These are phyloP conservation scores for Lepidium africanum DNA, from an alignment of 345 rosid species.

Conservation along the genomic window DNA sequence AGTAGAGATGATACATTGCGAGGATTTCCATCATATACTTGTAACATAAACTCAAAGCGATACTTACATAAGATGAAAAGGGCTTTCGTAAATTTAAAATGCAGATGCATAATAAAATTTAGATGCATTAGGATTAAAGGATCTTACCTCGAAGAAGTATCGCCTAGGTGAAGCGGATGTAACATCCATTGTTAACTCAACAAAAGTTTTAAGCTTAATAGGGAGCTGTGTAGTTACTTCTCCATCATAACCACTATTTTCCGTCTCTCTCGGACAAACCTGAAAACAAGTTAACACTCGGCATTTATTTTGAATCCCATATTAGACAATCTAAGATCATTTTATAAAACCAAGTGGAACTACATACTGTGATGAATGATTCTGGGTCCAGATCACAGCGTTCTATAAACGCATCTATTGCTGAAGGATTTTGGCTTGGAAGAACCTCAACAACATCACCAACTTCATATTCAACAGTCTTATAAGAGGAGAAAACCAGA, in stretches of 20 bases:
- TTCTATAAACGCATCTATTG: conserved; percentile 61
- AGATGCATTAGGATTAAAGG: conserved; percentile 16
- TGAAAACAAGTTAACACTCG: conserved; percentile 26
- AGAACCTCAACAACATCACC: conserved; percentile 93
- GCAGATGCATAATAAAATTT: neutral
- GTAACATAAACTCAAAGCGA: neutral
- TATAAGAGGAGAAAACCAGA: conserved; percentile 11
- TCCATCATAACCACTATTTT: conserved; percentile 20
- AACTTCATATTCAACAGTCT: conserved; percentile 55
- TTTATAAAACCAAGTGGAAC: neutral
- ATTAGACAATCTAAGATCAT: neutral
- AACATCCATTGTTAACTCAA: conserved; percentile 91
- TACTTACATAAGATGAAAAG: neutral
- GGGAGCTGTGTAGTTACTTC: conserved; percentile 32
- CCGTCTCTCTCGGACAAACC: conserved; percentile 49
- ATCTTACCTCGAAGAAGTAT: conserved; percentile 87
- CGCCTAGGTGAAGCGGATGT: conserved; percentile 89
- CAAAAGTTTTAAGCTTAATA: conserved; percentile 56
- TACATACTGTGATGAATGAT: conserved; percentile 62
- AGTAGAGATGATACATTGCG: neutral
- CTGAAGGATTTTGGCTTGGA: conserved; percentile 59
- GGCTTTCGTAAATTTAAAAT: neutral
- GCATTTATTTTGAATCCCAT: neutral
- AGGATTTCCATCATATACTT: neutral
- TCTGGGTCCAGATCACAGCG: conserved; percentile 77